These are phyloP conservation scores for Toxoplasma gondii DNA, from an alignment of 169 alveolate species.

Conservation along the genomic window DNA sequence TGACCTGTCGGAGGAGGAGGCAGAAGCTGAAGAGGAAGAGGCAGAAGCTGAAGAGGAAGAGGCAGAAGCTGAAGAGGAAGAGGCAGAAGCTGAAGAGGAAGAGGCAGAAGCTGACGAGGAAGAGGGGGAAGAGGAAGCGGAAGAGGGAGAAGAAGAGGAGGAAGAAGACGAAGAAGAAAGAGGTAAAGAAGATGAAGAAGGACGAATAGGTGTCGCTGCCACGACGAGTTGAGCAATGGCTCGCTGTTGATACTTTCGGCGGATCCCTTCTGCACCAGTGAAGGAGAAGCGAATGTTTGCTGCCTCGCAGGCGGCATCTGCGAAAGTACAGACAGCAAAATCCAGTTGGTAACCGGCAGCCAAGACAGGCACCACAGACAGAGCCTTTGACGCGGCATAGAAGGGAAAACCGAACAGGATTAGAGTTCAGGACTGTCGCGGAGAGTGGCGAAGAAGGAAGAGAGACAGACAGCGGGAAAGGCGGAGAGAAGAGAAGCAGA, in stretches of 20 bases:
- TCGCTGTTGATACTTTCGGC: constrained; percentile 66
- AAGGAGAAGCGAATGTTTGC: constrained; percentile 56
- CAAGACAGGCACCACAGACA: background rate
- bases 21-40: background rate
- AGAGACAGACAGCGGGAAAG: no score
- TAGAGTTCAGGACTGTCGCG: no score
- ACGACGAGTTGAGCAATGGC: constrained; percentile 70
- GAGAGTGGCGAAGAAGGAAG: no score
- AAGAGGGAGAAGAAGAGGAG: background rate
- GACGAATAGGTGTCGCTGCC: constrained; percentile 40
- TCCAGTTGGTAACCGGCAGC: no score
- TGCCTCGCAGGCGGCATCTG: constrained; percentile 63
- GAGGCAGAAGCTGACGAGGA: no score
- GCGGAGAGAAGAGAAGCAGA: background rate
- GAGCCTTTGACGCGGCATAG: no score
- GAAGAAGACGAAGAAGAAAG: background rate
- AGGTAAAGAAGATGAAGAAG: background rate
- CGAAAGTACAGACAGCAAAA: background rate
- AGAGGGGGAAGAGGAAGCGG: background rate
- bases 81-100: no score
- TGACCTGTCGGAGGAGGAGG: no score
- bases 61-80: no score
- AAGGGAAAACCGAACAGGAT: no score
- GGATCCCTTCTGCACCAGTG: constrained; percentile 70
- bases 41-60: background rate